Evolutionary conservation across 31 red algal species (phyloP), one percentile per base, ranked within the genome.

Genomic region (Porphyra umbilicalis): DNA sequence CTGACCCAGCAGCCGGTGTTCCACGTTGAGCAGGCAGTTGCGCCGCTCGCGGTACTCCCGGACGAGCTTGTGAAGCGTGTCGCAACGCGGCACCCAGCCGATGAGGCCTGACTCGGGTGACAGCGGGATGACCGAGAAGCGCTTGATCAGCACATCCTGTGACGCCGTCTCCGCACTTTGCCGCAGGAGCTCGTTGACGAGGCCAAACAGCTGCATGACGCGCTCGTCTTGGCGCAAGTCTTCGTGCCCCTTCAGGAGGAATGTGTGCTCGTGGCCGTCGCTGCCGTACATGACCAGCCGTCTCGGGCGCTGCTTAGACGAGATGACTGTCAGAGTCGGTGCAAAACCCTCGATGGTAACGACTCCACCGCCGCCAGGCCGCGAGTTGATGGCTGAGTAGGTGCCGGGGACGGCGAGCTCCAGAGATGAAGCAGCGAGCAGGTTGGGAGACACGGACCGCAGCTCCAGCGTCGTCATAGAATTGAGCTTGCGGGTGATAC

Each of bases 181-280:
- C 77, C 89, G 81, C 39, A 99, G 88, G 10, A 96, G 81, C 84
- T 92, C 88, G 84, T 99, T 99, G 36, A 99, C 87, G 32, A 99
- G 84, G 34, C 91, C 83, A 71, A 99, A 95, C 13, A 96, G 87
- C 83, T 99, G 97, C 91, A 96, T 95, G 10, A 99, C 97, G 34
- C 97, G 76, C 86, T 99, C 97, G 81, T 99, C 97, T 84, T 96
- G 97, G 14, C 97, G 85, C 38, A 99, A 79, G 82, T 96, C 97
- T 40, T 99, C 97, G 90, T 96, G 97, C 29, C 97, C 97, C 80
- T 99, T 99, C 76, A 99, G 81, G 39, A 99, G 85, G 82, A 99
- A 99, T 35, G 88, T 76, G 83, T 99, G 93, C 80, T 96, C 88
- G 35, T 86, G 34, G 68, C 97, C 94, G 84, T 99, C 97, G 79